phyloP scores from a whole-genome alignment of 768 basidiomycete species.

The Dioszegia crocea region DNA sequence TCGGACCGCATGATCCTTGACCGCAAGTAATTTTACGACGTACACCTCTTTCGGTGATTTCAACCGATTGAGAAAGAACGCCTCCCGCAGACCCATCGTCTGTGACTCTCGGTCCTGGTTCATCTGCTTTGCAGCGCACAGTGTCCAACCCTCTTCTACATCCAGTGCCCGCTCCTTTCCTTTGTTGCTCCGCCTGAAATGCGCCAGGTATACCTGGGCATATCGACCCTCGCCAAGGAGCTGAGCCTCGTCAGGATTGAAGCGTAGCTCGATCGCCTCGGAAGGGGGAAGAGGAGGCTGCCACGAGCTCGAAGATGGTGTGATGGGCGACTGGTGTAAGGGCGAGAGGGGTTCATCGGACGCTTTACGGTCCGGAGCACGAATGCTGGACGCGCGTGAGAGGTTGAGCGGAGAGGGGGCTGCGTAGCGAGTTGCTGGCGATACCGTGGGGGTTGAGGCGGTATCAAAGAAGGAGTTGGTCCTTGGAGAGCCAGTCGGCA shows the following conservation, averaged over 20 bases:
- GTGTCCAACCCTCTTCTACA: slow-evolving; percentile 36
- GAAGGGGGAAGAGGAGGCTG: slow-evolving; percentile 30
- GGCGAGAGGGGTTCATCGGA: slow-evolving; percentile 32
- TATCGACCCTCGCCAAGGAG: slow-evolving; percentile 42
- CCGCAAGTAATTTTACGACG: slow-evolving; percentile 38
- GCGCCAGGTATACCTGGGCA: slow-evolving; percentile 37
- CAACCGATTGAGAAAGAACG: slow-evolving; percentile 49
- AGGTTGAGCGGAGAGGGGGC: slow-evolving; percentile 28
- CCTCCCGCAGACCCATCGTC: slow-evolving; percentile 50
- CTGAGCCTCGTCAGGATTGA: slow-evolving; percentile 23
- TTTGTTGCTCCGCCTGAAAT: slow-evolving; percentile 28
- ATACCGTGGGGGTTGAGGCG: background rate
- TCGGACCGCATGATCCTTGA: slow-evolving; percentile 34
- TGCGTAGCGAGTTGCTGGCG: background rate
- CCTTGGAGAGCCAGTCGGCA: background rate
- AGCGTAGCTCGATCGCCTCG: slow-evolving; percentile 31
- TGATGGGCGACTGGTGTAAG: slow-evolving; percentile 35
- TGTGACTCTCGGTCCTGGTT: slow-evolving; percentile 50
- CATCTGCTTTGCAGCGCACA: slow-evolving; percentile 52
- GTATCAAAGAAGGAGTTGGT: slow-evolving; percentile 12
- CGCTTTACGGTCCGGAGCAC: background rate
- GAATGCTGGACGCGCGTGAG: slow-evolving; percentile 19
- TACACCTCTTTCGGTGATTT: slow-evolving; percentile 16
- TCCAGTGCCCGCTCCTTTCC: slow-evolving; percentile 14
- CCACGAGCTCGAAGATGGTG: slow-evolving; percentile 25